Conservation (phyloP, 1,139 yeast genomes). For the Blastobotrys aristatus region DNA sequence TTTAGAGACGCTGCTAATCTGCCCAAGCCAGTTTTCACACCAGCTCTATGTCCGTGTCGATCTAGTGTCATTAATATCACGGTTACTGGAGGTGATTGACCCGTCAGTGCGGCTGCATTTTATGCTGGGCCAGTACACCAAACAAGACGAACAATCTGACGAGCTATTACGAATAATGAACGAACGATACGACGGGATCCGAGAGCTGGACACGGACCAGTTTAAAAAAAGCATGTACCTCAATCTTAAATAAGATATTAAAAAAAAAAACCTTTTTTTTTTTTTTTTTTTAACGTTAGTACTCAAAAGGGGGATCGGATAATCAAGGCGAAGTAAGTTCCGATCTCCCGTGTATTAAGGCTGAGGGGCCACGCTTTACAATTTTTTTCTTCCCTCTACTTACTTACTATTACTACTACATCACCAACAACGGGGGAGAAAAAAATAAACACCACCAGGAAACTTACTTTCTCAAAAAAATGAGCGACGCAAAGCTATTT, state of each 20-base stretch:
- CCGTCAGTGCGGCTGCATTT: background rate
- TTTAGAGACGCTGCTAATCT: background rate
- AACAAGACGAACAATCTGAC: background rate
- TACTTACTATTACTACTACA: too few relatives aligned
- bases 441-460: too few relatives aligned
- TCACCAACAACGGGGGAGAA: too few relatives aligned
- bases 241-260: background rate
- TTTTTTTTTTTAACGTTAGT: background rate
- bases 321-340: too few relatives aligned
- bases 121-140: background rate
- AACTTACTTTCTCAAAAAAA: too few relatives aligned
- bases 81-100: background rate
- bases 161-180: background rate
- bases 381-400: background rate
- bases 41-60: background rate
- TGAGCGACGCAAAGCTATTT: slow-evolving; percentile 32
- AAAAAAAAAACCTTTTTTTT: background rate
- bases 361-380: too few relatives aligned
- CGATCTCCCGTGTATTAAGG: too few relatives aligned
- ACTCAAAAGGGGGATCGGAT: background rate
- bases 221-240: background rate
- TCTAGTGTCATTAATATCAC: background rate
- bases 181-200: background rate
- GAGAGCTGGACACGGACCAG: background rate
- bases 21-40: slow-evolving; percentile 3